A percentile compares a stretch with the other conserved stretches of the same genome.
Evolutionary conservation across 2,329 filamentous ascomycete genomes (phyloP).

Genomic region (Drechslerella stenobrocha): DNA sequence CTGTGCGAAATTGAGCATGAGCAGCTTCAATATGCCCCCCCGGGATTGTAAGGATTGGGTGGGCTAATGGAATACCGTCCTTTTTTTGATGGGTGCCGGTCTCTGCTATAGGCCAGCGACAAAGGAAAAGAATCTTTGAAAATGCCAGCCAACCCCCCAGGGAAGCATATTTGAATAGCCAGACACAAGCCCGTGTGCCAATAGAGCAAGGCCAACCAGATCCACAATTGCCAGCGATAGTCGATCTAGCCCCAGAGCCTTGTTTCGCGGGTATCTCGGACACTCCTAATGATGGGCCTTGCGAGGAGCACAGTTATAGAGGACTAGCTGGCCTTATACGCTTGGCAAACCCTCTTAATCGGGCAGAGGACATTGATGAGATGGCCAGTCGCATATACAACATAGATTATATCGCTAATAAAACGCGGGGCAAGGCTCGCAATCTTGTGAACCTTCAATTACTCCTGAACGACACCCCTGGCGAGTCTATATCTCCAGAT

Average conservation of each 20-base stretch:
- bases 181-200: neutral
- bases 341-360: neutral
- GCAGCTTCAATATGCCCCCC: neutral
- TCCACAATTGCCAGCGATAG: neutral
- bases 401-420: slow-evolving; percentile 8
- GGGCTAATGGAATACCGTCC: neutral
- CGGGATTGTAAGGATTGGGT: neutral
- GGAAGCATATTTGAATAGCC: slow-evolving; percentile 14
- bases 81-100: neutral
- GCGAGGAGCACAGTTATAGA: neutral
- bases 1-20: no score
- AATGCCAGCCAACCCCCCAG: slow-evolving; percentile 15
- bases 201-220: neutral
- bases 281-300: neutral
- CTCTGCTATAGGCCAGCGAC: slow-evolving; percentile 25
- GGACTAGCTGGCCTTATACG: no score
- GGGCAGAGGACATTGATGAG: slow-evolving; percentile 22
- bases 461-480: slow-evolving; percentile 31
- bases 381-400: slow-evolving; percentile 26
- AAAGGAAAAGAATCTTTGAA: slow-evolving; percentile 39
- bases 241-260: neutral
- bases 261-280: neutral
- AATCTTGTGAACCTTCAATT: slow-evolving; percentile 35
- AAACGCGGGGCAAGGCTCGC: neutral
- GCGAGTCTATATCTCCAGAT: neutral